These are phyloP conservation scores for Populus hybrid DNA, from an alignment of 441 rosid species.

Conservation along the genomic window DNA sequence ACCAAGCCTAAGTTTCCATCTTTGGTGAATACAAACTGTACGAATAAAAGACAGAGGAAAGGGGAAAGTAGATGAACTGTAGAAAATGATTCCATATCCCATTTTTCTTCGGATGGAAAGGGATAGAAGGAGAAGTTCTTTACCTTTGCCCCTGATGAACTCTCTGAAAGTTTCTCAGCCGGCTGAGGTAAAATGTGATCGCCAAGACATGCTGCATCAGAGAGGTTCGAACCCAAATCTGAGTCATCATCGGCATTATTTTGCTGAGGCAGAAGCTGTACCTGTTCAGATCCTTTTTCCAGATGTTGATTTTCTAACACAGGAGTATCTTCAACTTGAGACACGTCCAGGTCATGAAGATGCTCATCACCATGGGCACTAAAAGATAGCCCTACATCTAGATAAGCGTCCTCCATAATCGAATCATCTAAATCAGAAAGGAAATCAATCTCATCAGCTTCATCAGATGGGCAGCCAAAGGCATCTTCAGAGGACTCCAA, in stretches of 20 bases:
- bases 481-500: constrained; percentile 31
- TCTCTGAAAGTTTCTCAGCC: constrained; percentile 21
- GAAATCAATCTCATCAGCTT: constrained; percentile 34
- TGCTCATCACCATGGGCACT: constrained; percentile 22
- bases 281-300: constrained; percentile 18
- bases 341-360: constrained; percentile 31
- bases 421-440: constrained; percentile 45
- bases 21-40: not conserved
- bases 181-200: constrained; percentile 24
- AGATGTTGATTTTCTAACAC: constrained; percentile 19
- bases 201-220: constrained; percentile 11
- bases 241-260: constrained; percentile 16
- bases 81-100: not conserved
- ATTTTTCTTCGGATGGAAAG: not conserved
- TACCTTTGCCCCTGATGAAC: constrained; percentile 33
- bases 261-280: constrained; percentile 15
- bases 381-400: constrained; percentile 49
- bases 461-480: constrained; percentile 22
- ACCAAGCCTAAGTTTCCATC: constrained; percentile 9
- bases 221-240: constrained; percentile 16
- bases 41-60: constrained; percentile 5
- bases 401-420: constrained; percentile 44
- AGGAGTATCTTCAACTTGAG: constrained; percentile 51
- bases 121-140: constrained; percentile 7
- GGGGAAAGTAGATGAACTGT: not conserved